Base-by-base conservation (phyloP, 768 basidiomycete genomes). In the Amanita polypyramis region DNA sequence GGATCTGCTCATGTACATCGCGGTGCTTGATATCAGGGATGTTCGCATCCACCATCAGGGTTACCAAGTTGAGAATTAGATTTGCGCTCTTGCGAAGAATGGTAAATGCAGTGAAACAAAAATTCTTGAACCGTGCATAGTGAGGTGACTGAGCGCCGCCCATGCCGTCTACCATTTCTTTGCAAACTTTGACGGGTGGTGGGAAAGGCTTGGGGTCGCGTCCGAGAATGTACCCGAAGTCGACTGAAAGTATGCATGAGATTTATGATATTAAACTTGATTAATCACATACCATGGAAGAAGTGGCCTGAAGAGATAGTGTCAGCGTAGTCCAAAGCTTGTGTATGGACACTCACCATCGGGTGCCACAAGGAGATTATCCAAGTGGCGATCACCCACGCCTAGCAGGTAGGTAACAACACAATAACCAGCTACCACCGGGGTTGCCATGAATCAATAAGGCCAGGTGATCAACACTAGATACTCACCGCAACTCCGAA, bases 111-210 rank as follows among this genome's bases (percentile, higher is more conserved):
- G 95, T 98, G 65, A 94, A 95, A 62, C 91, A 96, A 54, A 93
- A 85, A 56, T 80, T 85, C 65, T 97, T 93, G 80, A 99, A 99
- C 25, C 94, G 84, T 20, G 82, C 78, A 63, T 97, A 97, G 62
- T 98, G 95, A n/a, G 85, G 77, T 5, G 93, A 95, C 58, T 87
- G 80, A 1, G 89, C 82, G 9, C 96, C 95, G n/a, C 96, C 96
- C 93, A 99, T 95, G 9, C 89, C 95, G 61, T 99, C 96, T 0
- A 98, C 91, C 96, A 98, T 99, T 61, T 98, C 96, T 59, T 95
- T 94, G 66, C 94, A 97, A 34, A 99, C 88, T 62, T 99, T 99
- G 55, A 98, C 94, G 10, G 93, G 89, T 5, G 96, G 96, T 2
- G 96, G 94, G 60, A 94, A 95, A 0, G 93, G 91, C 59, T 99